A percentile compares a stretch with the other conserved stretches of the same genome.
phyloP scores from a whole-genome alignment of 1,139 yeast genomes.

The Pichia sorboxylosa region DNA sequence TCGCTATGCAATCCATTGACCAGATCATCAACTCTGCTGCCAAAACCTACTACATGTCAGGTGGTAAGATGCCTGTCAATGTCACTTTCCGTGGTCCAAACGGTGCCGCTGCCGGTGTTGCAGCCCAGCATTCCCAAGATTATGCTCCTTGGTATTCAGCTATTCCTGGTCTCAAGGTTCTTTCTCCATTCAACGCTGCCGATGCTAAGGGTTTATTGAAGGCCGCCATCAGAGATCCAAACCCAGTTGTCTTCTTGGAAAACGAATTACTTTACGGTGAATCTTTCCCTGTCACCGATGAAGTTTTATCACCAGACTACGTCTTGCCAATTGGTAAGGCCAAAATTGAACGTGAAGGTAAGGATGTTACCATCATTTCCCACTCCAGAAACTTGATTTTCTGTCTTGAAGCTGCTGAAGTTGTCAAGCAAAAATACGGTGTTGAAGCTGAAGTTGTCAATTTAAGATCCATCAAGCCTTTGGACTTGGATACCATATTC shows the following conservation, averaged over 20 bases:
- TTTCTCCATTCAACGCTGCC: constrained; percentile 91
- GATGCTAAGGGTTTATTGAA: constrained; percentile 93
- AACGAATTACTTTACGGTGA: constrained; percentile 94
- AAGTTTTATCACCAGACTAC: constrained; percentile 77
- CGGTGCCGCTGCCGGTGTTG: constrained; percentile 99
- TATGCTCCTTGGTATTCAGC: constrained; percentile 97
- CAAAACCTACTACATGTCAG: constrained; percentile 97
- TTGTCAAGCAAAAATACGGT: constrained; percentile 71
- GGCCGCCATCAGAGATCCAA: constrained; percentile 96
- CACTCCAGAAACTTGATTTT: constrained; percentile 85
- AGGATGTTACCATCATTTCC: constrained; percentile 79
- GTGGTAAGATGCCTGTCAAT: constrained; percentile 96
- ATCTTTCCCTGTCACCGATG: constrained; percentile 80
- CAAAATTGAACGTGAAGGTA: constrained; percentile 85
- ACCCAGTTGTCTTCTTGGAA: constrained; percentile 92
- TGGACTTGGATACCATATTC: constrained; percentile 79
- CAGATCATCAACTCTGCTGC: constrained; percentile 98
- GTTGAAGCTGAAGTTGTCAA: constrained; percentile 89
- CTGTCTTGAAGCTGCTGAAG: constrained; percentile 84
- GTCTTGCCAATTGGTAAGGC: constrained; percentile 92
- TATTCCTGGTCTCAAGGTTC: constrained; percentile 94
- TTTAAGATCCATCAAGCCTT: constrained; percentile 93
- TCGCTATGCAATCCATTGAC: constrained; percentile 99
- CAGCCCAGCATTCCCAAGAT: constrained; percentile 98
- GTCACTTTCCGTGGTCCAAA: constrained; percentile 98